A percentile compares a stretch with the other conserved stretches of the same genome.
phyloP scores from a whole-genome alignment of 164 flowering plant species.

The Stephania japonica region DNA sequence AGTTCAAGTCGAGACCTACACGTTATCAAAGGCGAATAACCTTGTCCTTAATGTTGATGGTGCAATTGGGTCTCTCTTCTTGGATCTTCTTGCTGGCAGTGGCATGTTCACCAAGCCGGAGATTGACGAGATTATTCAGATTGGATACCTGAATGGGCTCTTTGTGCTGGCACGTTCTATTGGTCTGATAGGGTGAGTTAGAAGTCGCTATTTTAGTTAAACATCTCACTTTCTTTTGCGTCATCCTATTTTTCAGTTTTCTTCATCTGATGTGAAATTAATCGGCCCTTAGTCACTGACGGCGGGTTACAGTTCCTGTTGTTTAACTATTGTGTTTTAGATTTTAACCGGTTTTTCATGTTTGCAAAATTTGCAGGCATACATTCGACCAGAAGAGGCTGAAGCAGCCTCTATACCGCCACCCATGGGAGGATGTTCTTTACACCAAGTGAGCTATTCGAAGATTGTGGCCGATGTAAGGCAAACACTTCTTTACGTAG shows the following conservation, averaged over 20 bases:
- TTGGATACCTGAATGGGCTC: constrained; percentile 95
- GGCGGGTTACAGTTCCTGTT: neutral
- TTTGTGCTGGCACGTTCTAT: constrained; percentile 95
- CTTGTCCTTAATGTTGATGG: constrained; percentile 93
- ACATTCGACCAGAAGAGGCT: constrained; percentile 99
- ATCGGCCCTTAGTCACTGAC: neutral
- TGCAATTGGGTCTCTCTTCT: constrained; percentile 94
- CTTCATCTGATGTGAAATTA: neutral
- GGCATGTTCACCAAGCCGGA: constrained; percentile 96
- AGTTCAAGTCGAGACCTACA: constrained; percentile 93
- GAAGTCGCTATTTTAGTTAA: neutral
- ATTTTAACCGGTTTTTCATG: neutral
- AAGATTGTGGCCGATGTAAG: constrained; percentile 6
- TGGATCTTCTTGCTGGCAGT: constrained; percentile 96
- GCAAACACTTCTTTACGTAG: no score
- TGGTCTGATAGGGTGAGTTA: constrained; percentile 91
- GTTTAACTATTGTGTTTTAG: neutral
- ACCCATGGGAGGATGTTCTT: constrained; percentile 99
- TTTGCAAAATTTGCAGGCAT: constrained; percentile 50
- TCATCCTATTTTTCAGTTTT: neutral
- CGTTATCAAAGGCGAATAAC: constrained; percentile 91
- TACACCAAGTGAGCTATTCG: constrained; percentile 75
- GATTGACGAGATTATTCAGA: constrained; percentile 89
- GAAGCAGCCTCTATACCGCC: constrained; percentile 98
- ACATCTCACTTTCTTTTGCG: neutral